A percentile compares a stretch with the other conserved stretches of the same genome.
Evolutionary conservation across 306 rosid genomes (phyloP).

Genomic region (Rubus parviflorus): DNA sequence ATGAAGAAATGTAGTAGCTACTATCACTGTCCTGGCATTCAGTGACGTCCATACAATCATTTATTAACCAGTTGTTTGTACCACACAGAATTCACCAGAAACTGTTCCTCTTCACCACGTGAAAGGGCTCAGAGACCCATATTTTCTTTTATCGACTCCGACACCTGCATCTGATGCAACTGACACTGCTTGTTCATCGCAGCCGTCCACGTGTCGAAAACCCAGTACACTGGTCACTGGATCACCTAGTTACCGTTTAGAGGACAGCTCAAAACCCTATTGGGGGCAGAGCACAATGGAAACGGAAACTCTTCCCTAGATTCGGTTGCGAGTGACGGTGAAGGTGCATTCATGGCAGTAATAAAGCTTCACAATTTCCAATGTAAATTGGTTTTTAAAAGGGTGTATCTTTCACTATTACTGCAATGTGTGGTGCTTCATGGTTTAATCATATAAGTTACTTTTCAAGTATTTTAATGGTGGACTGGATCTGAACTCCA

Average conservation of each 20-base stretch:
- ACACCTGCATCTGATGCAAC: slow-evolving; percentile 33
- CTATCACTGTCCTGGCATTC: neutral
- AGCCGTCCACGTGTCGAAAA: slow-evolving; percentile 53
- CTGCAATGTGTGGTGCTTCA: slow-evolving; percentile 36
- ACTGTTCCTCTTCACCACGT: slow-evolving; percentile 53
- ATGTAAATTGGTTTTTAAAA: slow-evolving; percentile 28
- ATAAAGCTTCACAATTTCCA: slow-evolving; percentile 42
- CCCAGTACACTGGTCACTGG: neutral
- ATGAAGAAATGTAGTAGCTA: neutral
- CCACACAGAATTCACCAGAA: slow-evolving; percentile 17
- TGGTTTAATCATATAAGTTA: slow-evolving; percentile 35
- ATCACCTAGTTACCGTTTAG: slow-evolving; percentile 50
- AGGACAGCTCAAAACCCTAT: slow-evolving; percentile 34
- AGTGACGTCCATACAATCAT: slow-evolving; percentile 25
- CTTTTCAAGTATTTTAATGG: slow-evolving; percentile 28
- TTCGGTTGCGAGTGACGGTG: slow-evolving; percentile 41
- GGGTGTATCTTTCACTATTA: neutral
- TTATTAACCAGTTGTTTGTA: slow-evolving; percentile 32
- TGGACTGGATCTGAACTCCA: slow-evolving; percentile 53
- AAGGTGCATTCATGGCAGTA: slow-evolving; percentile 25
- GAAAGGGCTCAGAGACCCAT: slow-evolving; percentile 41
- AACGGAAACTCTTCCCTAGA: slow-evolving; percentile 41
- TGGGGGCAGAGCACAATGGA: slow-evolving; percentile 14
- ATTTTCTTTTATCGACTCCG: slow-evolving; percentile 30
- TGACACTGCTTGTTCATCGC: slow-evolving; percentile 33